Evolutionary conservation across 2,329 filamentous ascomycete species (phyloP), one percentile per base, ranked within the genome.

Genomic region (Fusarium palustre): DNA sequence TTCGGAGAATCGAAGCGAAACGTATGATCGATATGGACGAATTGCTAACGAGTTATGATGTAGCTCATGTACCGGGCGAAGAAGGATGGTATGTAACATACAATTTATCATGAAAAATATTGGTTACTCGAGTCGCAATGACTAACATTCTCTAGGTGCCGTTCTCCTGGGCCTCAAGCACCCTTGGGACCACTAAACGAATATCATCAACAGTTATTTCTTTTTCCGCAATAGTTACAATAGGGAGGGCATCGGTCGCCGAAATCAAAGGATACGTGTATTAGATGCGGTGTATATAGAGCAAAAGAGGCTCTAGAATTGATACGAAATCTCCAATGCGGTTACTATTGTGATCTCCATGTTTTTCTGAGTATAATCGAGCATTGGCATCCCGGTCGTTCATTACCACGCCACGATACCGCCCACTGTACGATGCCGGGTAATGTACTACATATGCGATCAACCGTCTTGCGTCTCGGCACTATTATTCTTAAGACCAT

Each of bases 11-110:
- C 38, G 13, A 49, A 43, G 36, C 33, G 2, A 66, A 3, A 38
- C 18, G 16, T 50, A 24, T 16, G 24, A 65, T 7, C 8, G 34
- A 65, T 24, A n/a, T 24, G 36, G 20, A 55, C 5, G 46, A 24
- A 55, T 59, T 52, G 59, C 70, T 72, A 60, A 73, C 49, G 9
- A 10, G 9, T 34, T 45, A 10, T 31, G 33, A 52, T 31, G 55
- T 76, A 97, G 94, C 83, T 97, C 78, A 94, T 97, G 90, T 98
- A 97, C 85, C 90, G 96, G 76, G 93, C 94, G 76, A 97, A 95
- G 89, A 92, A 97, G 85, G 96, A 99, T 77, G 94, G 94, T 90
- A 83, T 71, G 79, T 65, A 13, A 36, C 52, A 24, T 5, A 48
- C 31, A 36, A 9, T 1, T 31, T 55, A 0, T 60, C 66, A 55